Base-by-base conservation (phyloP, 768 basidiomycete genomes). In the Guyanaporus albipodus region DNA sequence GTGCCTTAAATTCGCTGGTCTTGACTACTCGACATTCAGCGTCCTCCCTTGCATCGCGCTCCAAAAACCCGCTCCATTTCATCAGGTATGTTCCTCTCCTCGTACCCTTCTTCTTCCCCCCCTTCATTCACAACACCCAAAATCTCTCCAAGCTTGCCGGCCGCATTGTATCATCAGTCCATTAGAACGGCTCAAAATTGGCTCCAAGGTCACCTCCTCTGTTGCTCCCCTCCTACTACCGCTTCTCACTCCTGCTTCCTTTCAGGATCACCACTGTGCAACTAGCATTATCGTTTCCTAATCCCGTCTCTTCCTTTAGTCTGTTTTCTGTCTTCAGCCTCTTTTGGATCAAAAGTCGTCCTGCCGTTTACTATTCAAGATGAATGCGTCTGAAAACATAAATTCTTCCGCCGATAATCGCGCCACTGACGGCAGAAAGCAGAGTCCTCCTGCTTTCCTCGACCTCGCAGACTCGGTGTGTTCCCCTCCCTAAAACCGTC, bases 391-490 rank as follows among this genome's bases (percentile, higher is more conserved):
- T 70, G 82, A 87, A 73, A 80, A 81, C 68, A 78, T 79, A 82
- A 84, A 69, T 72, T 71, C 76, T 66, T 75, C 81, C 75, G 77
- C 73, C 78, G 81, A 86, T 83, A 78, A 79, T 82, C 77, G 72
- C 65, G 60, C 79, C 66, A 72, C 78, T 42, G 84, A 83, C 62
- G 84, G 80, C 55, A 75, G 83, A 66, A 90, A 87, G 74, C 85
- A 87, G 61, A 91, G 85, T 68, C 90, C 91, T 17, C 88, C 91
- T 54, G 91, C 91, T 48, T 93, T 93, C 71, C 76, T 93, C 70
- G 91, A 93, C 75, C 82, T 93, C 60, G 91, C 91, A 49, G 91
- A 93, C 72, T 91, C 91, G 57, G 91, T 92, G 66, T 60, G 88
- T 79, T 46, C 33, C 44, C 40, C 46, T 35, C 49, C 49, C 52